These are phyloP conservation scores for Wallacemonas collosoma DNA, from an alignment of 208 protist genomes.

Conservation along the genomic window DNA sequence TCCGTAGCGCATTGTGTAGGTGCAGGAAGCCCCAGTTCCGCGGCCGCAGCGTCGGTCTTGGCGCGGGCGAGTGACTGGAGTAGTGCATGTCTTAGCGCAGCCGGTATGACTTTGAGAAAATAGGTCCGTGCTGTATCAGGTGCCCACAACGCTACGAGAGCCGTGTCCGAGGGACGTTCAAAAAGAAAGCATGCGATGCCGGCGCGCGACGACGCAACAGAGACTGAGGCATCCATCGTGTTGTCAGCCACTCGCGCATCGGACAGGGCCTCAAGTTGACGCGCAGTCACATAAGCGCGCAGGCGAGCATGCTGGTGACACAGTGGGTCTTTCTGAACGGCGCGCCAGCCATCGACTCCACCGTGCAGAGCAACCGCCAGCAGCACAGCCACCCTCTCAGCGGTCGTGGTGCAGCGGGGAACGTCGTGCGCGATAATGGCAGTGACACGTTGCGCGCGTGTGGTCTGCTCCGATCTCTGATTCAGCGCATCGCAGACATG, in stretches of 20 bases:
- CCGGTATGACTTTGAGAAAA: slow-evolving; percentile 63
- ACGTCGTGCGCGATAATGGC: neutral
- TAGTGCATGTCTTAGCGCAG: slow-evolving; percentile 39
- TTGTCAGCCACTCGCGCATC: neutral
- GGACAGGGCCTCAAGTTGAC: neutral
- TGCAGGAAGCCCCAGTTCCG: too few relatives aligned
- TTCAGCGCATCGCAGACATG: neutral
- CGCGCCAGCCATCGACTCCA: slow-evolving; percentile 14
- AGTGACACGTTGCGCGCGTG: neutral
- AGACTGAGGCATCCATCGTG: neutral
- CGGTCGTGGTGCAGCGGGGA: neutral
- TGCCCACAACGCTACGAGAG: slow-evolving; percentile 45
- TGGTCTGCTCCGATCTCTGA: neutral
- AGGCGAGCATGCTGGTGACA: neutral
- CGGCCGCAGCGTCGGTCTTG: too few relatives aligned
- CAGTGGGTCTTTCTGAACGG: neutral
- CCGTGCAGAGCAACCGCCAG: slow-evolving; percentile 49
- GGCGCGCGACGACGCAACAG: neutral
- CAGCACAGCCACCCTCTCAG: slow-evolving; percentile 30
- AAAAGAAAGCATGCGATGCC: slow-evolving; percentile 58
- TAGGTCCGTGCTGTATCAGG: slow-evolving; percentile 42
- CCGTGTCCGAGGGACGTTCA: slow-evolving; percentile 34
- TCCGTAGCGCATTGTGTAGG: too few relatives aligned
- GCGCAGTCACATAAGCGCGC: slow-evolving; percentile 1
- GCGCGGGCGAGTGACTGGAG: neutral